Evolutionary conservation across 805 yeast genomes (phyloP), one percentile per base, ranked within the genome.

Genomic region (Grigorovia humatica): DNA sequence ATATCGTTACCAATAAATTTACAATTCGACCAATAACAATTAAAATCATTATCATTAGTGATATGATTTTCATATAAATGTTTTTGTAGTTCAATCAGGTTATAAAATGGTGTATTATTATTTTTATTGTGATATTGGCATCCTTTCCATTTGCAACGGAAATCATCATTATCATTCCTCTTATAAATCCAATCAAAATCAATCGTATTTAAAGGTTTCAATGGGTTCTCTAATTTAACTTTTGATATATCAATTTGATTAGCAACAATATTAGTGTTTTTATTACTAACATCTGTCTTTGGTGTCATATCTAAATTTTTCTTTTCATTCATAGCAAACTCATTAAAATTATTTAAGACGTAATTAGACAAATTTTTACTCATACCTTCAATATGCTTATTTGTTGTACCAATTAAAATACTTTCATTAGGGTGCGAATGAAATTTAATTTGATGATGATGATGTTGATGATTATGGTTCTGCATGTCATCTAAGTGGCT

Each of bases 1-100:
- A 83, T 61, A 57, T 80, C 81, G 17, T 68, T 63, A 30, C 84
- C 74, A 19, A 71, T 70, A 61, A 74, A 86, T 44, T 76, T 69
- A 73, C 96, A 89, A 50, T 81, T 75, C 51, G 72, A 68, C 96
- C 96, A 88, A 60, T 82, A 88, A 70, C 96, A 89, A 2, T 44
- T 9, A 17, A 30, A 35, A 35, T 48, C 48, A 40, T 40, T 30
- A 27, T 38, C 18, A 2, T 66, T 60, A 15, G 69, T 58, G 8
- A 78, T 60, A 61, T 79, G 82, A 43, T 73, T 77, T 48, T 73
- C 74, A 42, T 74, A 68, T 20, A 83, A 58, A 62, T 84, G 89
- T 44, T 72, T 70, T 52, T 78, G 79, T 38, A 80, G 58, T 23
- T 71, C 72, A 3, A 68, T 54, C 8, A 73, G 55, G 35, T 70